Evolutionary conservation across 257 asterid species (phyloP), one percentile per base, ranked within the genome.

Genomic region (Euphrasia confusa): DNA sequence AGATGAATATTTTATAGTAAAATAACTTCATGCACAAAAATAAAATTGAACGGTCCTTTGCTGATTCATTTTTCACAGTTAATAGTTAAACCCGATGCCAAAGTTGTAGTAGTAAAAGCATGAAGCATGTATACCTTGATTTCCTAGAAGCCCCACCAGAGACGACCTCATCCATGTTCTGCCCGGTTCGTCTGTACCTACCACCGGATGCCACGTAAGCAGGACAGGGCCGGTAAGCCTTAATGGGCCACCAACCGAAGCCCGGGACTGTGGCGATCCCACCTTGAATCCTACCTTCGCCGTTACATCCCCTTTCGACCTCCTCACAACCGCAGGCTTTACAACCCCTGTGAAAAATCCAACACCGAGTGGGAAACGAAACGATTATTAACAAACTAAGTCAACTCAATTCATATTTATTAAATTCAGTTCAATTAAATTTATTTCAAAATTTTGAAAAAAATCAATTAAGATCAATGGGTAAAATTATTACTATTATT

Each of bases 201-300:
- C 96, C 97, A 54, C 99, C 99, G 0, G 95, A 76, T 13, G 90
- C 95, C 69, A 89, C 66, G 69, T 79, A 92, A 4, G 84, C 94
- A 47, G 97, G 97, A 47, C 99, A 92, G 73, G 96, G 99, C 59
- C 96, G 69, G 67, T 84, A 92, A 56, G 99, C 96, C 81, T 89
- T 89, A 54, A 92, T 92, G 0, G 97, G 97, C 97, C 99, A 92
- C 99, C 99, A 92, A 62, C 95, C 97, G 56, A 92, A 89, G 39
- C 97, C 97, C 4, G 99, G 95, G 52, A 89, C 80, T 30, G 84
- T 79, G 4, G 97, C 97, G 42, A 92, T 92, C 62, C 99, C 99
- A 44, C 99, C 99, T 79, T 92, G 97, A 73, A 92, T 84, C 74
- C 97, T 87, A 57, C 99, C 99, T 69, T 89, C 95, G 0, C 97